Percentiles rank a stretch among this genome's conserved stretches.
Evolutionary conservation across 768 basidiomycete genomes (phyloP).

Genomic region (Rhodocollybia butyracea): DNA sequence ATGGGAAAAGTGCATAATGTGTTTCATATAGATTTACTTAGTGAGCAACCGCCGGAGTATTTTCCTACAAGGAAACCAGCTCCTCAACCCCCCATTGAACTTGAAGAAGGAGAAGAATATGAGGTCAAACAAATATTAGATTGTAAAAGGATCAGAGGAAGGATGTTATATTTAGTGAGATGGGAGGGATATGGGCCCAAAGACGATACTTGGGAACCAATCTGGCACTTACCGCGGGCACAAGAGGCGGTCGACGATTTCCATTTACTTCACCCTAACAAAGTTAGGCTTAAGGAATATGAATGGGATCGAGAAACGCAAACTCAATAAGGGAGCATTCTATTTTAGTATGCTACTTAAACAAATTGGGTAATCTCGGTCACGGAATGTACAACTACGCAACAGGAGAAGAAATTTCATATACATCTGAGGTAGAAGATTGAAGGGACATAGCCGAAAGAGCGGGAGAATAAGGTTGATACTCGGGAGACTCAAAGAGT

Average conservation of each 20-base stretch:
- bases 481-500: too few relatives aligned
- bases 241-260: not conserved
- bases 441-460: too few relatives aligned
- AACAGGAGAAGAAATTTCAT: too few relatives aligned
- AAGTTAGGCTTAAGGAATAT: not conserved
- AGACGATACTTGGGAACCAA: conserved; percentile 16
- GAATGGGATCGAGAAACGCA: not conserved
- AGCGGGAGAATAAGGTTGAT: too few relatives aligned
- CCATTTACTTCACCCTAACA: not conserved
- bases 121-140: too few relatives aligned
- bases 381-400: too few relatives aligned
- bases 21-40: not conserved
- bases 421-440: too few relatives aligned
- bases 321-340: too few relatives aligned
- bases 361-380: too few relatives aligned
- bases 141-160: not conserved
- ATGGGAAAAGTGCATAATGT: not conserved
- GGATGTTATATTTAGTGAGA: conserved; percentile 10
- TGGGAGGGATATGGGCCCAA: conserved; percentile 19
- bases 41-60: not conserved
- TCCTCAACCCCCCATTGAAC: not conserved
- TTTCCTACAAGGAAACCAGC: not conserved
- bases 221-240: conserved; percentile 11
- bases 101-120: not conserved
- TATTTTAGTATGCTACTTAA: too few relatives aligned